phyloP scores from a whole-genome alignment of 1,139 yeast species.

The Maudiozyma humilis region DNA sequence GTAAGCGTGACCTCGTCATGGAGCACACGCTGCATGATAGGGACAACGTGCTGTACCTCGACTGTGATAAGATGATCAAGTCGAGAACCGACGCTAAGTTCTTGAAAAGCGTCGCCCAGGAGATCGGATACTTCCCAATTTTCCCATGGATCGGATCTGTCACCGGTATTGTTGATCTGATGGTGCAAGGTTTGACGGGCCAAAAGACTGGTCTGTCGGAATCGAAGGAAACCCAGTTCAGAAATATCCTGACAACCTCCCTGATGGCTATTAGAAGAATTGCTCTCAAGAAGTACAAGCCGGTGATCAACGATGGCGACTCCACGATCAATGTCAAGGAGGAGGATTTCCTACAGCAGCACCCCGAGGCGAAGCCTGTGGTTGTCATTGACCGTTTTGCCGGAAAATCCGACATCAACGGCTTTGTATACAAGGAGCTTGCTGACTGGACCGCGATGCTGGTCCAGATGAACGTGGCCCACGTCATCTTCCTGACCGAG shows the following conservation, averaged over 20 bases:
- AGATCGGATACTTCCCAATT: constrained; percentile 85
- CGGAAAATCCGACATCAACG: constrained; percentile 52
- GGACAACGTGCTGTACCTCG: constrained; percentile 56
- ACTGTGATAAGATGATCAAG: constrained; percentile 69
- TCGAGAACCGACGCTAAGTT: constrained; percentile 67
- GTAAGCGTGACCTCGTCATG: constrained; percentile 73
- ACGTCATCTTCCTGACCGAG: constrained; percentile 78
- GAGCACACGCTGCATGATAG: constrained; percentile 55
- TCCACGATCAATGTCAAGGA: constrained; percentile 43
- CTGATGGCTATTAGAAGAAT: constrained; percentile 64
- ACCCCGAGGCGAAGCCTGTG: constrained; percentile 83
- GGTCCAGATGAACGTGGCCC: constrained; percentile 73
- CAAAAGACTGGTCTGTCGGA: constrained; percentile 90
- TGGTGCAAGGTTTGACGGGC: constrained; percentile 85
- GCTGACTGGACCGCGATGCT: constrained; percentile 86
- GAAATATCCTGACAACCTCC: constrained; percentile 70
- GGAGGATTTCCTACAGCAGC: constrained; percentile 75
- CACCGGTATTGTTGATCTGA: constrained; percentile 73
- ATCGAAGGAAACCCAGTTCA: constrained; percentile 71
- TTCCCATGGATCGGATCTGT: constrained; percentile 87
- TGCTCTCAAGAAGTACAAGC: constrained; percentile 43
- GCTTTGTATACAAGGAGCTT: constrained; percentile 63
- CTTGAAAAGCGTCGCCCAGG: constrained; percentile 59
- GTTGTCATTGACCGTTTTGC: constrained; percentile 71
- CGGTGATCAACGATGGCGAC: constrained; percentile 27